Evolutionary conservation across 495 filamentous ascomycete species (phyloP).

Genomic region (Parathielavia hyrcaniae): DNA sequence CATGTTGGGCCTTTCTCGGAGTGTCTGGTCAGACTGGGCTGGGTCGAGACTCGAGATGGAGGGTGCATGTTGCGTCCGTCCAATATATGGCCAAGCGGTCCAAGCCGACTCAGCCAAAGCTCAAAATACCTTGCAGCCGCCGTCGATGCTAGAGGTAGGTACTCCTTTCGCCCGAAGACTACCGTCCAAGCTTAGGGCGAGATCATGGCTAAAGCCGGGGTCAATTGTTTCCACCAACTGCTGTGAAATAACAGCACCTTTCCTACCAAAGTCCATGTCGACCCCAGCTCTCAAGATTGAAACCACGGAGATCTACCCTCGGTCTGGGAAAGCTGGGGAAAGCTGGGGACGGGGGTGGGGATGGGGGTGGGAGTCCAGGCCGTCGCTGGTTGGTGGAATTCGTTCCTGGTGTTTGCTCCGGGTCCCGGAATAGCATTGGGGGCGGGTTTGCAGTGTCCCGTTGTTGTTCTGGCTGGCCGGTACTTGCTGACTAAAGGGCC

Average conservation of each 20-base stretch:
- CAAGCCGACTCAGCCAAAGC: too few species aligned
- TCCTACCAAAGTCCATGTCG: neutral
- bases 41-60: too few species aligned
- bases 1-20: neutral
- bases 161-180: too few species aligned
- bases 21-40: too few species aligned
- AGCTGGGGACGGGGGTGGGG: too few species aligned
- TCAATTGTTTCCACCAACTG: slow-evolving; percentile 8
- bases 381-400: slow-evolving; percentile 14
- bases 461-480: neutral
- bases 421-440: neutral
- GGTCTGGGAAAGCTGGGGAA: neutral
- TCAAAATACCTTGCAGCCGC: too few species aligned
- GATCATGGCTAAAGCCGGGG: neutral
- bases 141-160: too few species aligned
- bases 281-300: neutral
- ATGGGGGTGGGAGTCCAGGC: neutral
- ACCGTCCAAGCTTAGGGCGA: too few species aligned
- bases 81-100: too few species aligned
- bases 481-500: too few species aligned
- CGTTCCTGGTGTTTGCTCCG: neutral
- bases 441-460: neutral
- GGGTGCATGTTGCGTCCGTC: too few species aligned
- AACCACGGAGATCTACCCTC: neutral
- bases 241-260: neutral